These are phyloP conservation scores for Parascedosporium putredinis DNA, from an alignment of 2,329 filamentous ascomycete genomes.

Conservation along the genomic window DNA sequence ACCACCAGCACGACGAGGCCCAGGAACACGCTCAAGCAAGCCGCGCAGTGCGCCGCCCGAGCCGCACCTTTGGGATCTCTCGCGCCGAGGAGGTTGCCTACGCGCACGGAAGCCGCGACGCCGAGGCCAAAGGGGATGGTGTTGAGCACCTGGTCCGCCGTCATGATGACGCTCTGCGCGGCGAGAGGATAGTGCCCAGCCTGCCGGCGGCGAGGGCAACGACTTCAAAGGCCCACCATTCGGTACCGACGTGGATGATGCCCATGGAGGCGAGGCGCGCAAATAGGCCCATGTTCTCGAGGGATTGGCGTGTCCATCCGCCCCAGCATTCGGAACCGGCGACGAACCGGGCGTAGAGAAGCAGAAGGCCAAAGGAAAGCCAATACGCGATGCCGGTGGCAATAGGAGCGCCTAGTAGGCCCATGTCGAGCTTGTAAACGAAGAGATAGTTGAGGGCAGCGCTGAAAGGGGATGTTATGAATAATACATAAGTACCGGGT, in stretches of 20 bases:
- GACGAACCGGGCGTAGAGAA: slow-evolving; percentile 62
- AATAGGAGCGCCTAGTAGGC: slow-evolving; percentile 68
- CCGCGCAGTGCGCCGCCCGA: slow-evolving; percentile 64
- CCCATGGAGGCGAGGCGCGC: slow-evolving; percentile 65
- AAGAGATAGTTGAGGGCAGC: slow-evolving; percentile 71
- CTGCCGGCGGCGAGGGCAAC: slow-evolving; percentile 73
- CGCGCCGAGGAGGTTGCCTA: slow-evolving; percentile 72
- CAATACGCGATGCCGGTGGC: slow-evolving; percentile 82
- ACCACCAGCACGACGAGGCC: slow-evolving; percentile 57
- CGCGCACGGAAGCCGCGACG: slow-evolving; percentile 65
- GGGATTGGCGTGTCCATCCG: slow-evolving; percentile 51
- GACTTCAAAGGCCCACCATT: slow-evolving; percentile 94
- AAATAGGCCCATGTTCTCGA: slow-evolving; percentile 61
- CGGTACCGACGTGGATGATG: slow-evolving; percentile 74
- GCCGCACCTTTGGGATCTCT: slow-evolving; percentile 54
- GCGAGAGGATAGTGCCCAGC: slow-evolving; percentile 72
- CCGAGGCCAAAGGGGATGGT: slow-evolving; percentile 82
- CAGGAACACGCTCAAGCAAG: slow-evolving; percentile 59
- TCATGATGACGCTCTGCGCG: slow-evolving; percentile 84
- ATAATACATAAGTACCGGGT: slow-evolving; percentile 70
- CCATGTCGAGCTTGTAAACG: slow-evolving; percentile 60
- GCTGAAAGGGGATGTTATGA: slow-evolving; percentile 75
- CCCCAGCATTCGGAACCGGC: slow-evolving; percentile 70
- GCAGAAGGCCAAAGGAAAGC: slow-evolving; percentile 66
- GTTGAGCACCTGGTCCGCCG: slow-evolving; percentile 72